phyloP scores from a whole-genome alignment of 2,329 filamentous ascomycete genomes.

The Colletotrichum cordylinicola region DNA sequence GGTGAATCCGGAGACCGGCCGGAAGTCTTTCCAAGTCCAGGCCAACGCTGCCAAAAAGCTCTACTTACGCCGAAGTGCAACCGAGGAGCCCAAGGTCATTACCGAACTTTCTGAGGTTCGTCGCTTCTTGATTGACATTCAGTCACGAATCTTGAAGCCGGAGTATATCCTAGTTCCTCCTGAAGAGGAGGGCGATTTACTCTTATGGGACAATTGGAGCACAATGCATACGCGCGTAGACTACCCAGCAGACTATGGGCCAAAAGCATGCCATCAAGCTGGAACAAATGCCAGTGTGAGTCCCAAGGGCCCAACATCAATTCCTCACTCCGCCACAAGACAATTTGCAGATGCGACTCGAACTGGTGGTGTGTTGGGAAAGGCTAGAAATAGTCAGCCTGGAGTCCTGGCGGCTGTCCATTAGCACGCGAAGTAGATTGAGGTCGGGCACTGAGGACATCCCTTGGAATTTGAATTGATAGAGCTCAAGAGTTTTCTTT shows the following conservation, averaged over 20 bases:
- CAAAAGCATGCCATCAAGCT: slow-evolving; percentile 1
- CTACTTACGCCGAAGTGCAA: slow-evolving; percentile 37
- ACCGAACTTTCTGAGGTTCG: slow-evolving; percentile 45
- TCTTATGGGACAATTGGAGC: slow-evolving; percentile 49
- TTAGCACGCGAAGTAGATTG: not conserved
- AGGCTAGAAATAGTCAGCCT: not conserved
- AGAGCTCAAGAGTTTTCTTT: not conserved
- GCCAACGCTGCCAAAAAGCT: slow-evolving; percentile 43
- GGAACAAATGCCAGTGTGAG: not conserved
- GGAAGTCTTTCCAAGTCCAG: slow-evolving; percentile 49
- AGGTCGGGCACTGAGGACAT: not conserved
- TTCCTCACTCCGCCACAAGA: not conserved
- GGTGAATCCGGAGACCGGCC: slow-evolving; percentile 46
- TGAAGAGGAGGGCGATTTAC: slow-evolving; percentile 48
- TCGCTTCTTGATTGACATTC: slow-evolving; percentile 37
- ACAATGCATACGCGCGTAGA: slow-evolving; percentile 49
- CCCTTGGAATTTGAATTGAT: not conserved
- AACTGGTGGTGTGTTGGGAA: not conserved
- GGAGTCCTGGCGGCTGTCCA: not conserved
- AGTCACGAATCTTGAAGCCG: slow-evolving; percentile 43
- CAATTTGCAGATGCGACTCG: not conserved
- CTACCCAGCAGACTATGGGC: slow-evolving; percentile 32
- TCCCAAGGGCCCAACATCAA: not conserved
- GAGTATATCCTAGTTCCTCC: slow-evolving; percentile 46
- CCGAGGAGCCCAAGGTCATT: slow-evolving; percentile 38